Conservation (phyloP, 169 alveolate species). For the Cryptosporidium sp. region DNA sequence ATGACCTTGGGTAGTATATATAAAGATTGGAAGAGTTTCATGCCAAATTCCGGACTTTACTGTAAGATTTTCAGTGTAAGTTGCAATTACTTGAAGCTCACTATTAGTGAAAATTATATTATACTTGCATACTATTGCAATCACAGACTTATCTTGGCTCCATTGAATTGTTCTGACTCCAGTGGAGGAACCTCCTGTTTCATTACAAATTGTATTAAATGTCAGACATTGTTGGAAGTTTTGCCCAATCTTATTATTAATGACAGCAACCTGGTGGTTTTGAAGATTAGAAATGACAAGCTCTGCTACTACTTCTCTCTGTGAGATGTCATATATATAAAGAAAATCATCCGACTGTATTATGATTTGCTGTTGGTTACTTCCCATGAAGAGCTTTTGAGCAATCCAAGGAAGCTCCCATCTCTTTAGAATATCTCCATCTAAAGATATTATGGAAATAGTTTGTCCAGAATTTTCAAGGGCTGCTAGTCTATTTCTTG, state of each 20-base stretch:
- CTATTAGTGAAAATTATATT: conserved; percentile 79
- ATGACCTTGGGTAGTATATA: conserved; percentile 69
- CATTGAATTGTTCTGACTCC: conserved; percentile 75
- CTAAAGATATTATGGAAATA: conserved; percentile 77
- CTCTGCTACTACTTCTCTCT: conserved; percentile 81
- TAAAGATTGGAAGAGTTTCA: conserved; percentile 58
- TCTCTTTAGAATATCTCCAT: conserved; percentile 80
- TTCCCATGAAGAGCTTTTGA: conserved; percentile 77
- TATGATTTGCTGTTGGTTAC: conserved; percentile 78
- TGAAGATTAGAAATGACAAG: conserved; percentile 82
- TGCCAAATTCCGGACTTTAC: conserved; percentile 73
- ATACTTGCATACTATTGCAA: conserved; percentile 79
- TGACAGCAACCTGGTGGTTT: conserved; percentile 78
- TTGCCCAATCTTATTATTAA: conserved; percentile 81
- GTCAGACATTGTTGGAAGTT: conserved; percentile 77
- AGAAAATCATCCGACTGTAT: conserved; percentile 82
- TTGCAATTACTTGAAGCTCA: conserved; percentile 77
- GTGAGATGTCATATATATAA: conserved; percentile 84
- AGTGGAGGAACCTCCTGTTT: conserved; percentile 42
- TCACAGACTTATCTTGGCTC: conserved; percentile 82
- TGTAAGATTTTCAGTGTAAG: conserved; percentile 65
- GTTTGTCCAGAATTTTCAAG: conserved; percentile 80
- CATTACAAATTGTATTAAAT: conserved; percentile 70
- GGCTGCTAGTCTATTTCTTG: conserved; percentile 81
- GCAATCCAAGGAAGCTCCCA: conserved; percentile 83